Base-by-base conservation (phyloP, 1,284 basidiomycete species). In the Phaffia rhodozyma region DNA sequence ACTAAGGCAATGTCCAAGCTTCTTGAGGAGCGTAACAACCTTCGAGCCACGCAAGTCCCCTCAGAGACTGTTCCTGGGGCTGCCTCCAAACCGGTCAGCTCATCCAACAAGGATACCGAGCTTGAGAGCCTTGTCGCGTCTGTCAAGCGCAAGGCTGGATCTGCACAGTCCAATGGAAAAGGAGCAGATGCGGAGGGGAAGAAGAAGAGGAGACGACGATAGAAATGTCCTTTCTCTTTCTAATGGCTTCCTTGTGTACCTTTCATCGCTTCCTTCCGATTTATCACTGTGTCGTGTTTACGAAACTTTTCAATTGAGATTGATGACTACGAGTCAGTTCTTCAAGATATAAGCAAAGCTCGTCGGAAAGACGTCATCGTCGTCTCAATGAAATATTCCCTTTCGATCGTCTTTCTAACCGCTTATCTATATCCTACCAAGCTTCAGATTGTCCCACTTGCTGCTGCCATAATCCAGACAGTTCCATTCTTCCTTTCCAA, bases 1-100 rank as follows among this genome's bases (percentile, higher is more conserved):
- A 91, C 91, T 1, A 87, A 86, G 75, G 84, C 84, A 62, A 97
- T 96, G 91, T 73, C 82, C 20, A 84, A 85, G 2, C 78, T 97
- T 9, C 78, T 97, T 52, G 80, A 84, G 23, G 89, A 78, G 62
- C 70, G 76, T 32, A 63, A 68, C 5, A 69, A 73, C 25, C 69
- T 82, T 69, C 80, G 84, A 43, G 82, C 83, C 21, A 16, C 60
- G 63, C 63, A 61, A 29, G 61, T 27, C 7, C 43, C 58, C 63
- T 20, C 48, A 25, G 21, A 55, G 59, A 55, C 52, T 47, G 27
- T 43, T 16, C 38, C 38, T 43, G 38, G 5, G 38, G 38, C 38
- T 43, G 38, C 38, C 38, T 16, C 13, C 38, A 53, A 59, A 50
- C 2, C 43, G 3, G 47, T 21, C 7, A 20, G 21, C 11, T 58